These are phyloP conservation scores for Pseudocercospora eumusae DNA, from an alignment of 2,329 filamentous ascomycete species.

Conservation along the genomic window DNA sequence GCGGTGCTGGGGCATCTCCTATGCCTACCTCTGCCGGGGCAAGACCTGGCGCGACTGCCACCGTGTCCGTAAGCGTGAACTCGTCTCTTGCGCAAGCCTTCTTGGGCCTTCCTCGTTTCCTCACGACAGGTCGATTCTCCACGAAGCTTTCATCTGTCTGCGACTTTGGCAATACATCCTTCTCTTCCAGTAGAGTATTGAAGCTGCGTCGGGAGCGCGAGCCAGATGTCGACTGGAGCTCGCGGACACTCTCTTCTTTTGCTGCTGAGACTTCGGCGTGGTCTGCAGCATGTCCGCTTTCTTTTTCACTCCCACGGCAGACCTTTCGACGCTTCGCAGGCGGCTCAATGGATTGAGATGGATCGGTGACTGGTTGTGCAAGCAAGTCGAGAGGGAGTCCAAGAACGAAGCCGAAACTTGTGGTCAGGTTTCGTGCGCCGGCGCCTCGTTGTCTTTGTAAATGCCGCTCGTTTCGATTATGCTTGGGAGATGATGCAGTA, in stretches of 20 bases:
- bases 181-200: constrained; percentile 13
- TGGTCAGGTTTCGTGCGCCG: constrained; percentile 33
- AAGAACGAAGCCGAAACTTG: constrained; percentile 38
- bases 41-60: background rate
- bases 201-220: background rate
- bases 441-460: constrained; percentile 39
- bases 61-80: background rate
- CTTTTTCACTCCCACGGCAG: background rate
- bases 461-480: constrained; percentile 38
- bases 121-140: background rate
- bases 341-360: constrained; percentile 20
- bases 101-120: constrained; percentile 4
- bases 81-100: background rate
- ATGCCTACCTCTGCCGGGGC: background rate
- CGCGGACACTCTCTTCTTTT: background rate
- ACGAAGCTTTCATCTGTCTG: constrained; percentile 27
- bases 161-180: background rate
- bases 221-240: background rate
- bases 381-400: constrained; percentile 14
- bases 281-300: background rate
- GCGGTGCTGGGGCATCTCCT: background rate
- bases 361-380: constrained; percentile 1
- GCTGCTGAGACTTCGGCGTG: background rate
- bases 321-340: constrained; percentile 29
- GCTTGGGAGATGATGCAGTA: constrained; percentile 32